These are phyloP conservation scores for Euphrasia arctica DNA, from an alignment of 305 asterid genomes.

Conservation along the genomic window DNA sequence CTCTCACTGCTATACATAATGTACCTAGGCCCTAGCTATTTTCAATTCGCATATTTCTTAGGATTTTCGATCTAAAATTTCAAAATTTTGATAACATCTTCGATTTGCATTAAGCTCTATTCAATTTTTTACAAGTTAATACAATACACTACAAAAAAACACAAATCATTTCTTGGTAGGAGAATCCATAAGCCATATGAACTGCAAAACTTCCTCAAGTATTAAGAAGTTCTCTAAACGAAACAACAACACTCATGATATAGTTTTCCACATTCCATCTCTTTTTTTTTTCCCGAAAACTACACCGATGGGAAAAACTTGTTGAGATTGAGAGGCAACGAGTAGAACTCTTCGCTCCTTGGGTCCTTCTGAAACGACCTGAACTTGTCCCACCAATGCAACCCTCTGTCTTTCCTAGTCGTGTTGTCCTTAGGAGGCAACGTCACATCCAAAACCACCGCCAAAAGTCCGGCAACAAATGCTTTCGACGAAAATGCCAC, in stretches of 20 bases:
- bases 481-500: slow-evolving; percentile 79
- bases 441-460: slow-evolving; percentile 57
- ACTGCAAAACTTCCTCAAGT: background rate
- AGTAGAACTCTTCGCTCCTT: slow-evolving; percentile 81
- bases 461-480: slow-evolving; percentile 74
- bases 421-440: slow-evolving; percentile 61
- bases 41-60: no score
- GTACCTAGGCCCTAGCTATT: background rate
- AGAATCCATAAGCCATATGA: no score
- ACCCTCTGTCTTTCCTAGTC: slow-evolving; percentile 75
- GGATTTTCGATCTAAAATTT: no score
- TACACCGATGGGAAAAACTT: slow-evolving; percentile 86
- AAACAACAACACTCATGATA: slow-evolving; percentile 13
- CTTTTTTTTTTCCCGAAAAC: background rate
- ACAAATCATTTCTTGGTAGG: background rate
- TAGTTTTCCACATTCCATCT: background rate
- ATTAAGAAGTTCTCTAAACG: background rate
- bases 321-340: slow-evolving; percentile 84
- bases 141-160: no score
- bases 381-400: slow-evolving; percentile 93
- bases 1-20: background rate
- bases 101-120: no score
- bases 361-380: slow-evolving; percentile 67
- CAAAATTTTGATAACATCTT: no score
- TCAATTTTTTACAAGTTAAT: no score